phyloP scores from a whole-genome alignment of 2,329 filamentous ascomycete species.

The Fusarium solani-melongenae region DNA sequence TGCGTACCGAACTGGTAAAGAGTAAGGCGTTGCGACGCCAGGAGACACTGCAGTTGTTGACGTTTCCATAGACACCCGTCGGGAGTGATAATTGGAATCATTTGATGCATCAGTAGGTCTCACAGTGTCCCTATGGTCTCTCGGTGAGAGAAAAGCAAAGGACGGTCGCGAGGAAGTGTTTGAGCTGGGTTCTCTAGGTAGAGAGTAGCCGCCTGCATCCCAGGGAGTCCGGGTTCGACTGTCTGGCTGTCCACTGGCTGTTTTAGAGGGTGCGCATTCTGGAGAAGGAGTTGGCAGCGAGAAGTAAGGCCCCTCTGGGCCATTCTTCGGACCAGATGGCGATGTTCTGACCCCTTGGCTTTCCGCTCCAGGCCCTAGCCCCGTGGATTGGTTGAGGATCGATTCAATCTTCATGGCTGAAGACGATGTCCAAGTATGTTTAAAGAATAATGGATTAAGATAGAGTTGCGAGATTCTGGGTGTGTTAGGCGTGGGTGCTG shows the following conservation, averaged over 20 bases:
- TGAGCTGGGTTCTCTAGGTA: constrained; percentile 55
- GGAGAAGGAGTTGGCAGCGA: constrained; percentile 50
- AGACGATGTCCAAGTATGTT: not conserved
- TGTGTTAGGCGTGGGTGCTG: not conserved
- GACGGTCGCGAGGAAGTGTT: constrained; percentile 44
- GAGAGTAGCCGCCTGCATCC: constrained; percentile 62
- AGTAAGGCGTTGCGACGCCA: constrained; percentile 27
- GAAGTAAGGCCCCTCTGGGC: constrained; percentile 22
- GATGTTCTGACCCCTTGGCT: constrained; percentile 15
- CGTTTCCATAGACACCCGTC: constrained; percentile 48
- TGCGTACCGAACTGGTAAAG: constrained; percentile 42
- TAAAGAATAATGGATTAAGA: constrained; percentile 11
- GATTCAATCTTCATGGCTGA: constrained; percentile 34
- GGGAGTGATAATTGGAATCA: constrained; percentile 40
- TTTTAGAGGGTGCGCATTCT: constrained; percentile 42
- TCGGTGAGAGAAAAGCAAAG: constrained; percentile 37
- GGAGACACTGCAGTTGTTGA: constrained; percentile 24
- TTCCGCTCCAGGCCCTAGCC: constrained; percentile 21
- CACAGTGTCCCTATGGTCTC: constrained; percentile 37
- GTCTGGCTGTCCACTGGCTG: constrained; percentile 34
- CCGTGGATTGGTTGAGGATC: constrained; percentile 38
- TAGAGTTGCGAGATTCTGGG: constrained; percentile 9
- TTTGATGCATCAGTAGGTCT: constrained; percentile 29
- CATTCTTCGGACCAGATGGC: constrained; percentile 5
- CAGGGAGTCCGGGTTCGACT: constrained; percentile 57